Conservation (phyloP, 345 rosid species). For the Citrus cavaleriei region DNA sequence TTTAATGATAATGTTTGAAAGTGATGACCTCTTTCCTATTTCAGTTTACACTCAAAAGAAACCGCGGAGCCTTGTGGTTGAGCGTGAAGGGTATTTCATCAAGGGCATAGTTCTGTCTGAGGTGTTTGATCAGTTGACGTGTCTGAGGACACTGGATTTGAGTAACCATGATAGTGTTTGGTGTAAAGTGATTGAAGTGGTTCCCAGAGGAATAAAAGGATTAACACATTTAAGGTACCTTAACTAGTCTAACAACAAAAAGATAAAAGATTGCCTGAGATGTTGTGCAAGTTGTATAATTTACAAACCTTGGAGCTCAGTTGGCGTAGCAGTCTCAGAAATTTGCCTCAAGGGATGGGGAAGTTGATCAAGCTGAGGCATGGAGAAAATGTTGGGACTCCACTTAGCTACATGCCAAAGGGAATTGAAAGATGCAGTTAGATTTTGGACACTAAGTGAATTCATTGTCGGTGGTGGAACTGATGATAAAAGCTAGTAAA, state of each 20-base stretch:
- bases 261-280: background rate
- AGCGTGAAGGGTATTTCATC: too few relatives aligned
- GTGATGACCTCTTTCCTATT: too few relatives aligned
- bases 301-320: background rate
- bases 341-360: conserved; percentile 1
- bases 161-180: background rate
- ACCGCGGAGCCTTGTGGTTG: too few relatives aligned
- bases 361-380: conserved; percentile 5
- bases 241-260: accelerated
- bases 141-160: too few relatives aligned
- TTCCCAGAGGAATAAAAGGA: background rate
- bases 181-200: background rate
- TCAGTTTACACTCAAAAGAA: too few relatives aligned
- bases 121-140: too few relatives aligned
- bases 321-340: background rate
- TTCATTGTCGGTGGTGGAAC: background rate
- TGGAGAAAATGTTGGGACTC: background rate
- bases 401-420: background rate
- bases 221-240: conserved; percentile 12
- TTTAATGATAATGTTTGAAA: background rate
- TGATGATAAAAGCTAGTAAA: background rate
- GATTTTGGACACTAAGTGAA: background rate
- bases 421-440: conserved; percentile 1
- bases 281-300: conserved; percentile 4
- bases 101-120: too few relatives aligned